Conservation (phyloP, 2,329 filamentous ascomycete genomes). For the Calonectria henricotiae region DNA sequence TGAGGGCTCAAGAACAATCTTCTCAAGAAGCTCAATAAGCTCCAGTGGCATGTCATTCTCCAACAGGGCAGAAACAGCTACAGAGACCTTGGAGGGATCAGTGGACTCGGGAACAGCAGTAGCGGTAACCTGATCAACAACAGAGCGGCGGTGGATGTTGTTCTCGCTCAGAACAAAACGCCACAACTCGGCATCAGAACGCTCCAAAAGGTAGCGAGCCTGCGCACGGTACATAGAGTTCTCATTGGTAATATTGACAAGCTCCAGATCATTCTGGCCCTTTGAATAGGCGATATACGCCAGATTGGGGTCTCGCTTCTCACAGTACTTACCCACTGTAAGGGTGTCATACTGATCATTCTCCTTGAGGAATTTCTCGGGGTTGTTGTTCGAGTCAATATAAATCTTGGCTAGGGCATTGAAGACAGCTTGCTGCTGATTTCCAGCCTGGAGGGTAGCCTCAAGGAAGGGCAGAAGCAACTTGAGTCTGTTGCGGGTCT, state of each 20-base stretch:
- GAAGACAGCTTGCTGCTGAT: constrained; percentile 96
- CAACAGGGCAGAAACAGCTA: constrained; percentile 95
- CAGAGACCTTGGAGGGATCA: constrained; percentile 94
- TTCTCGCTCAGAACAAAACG: constrained; percentile 94
- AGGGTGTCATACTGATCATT: constrained; percentile 97
- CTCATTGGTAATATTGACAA: constrained; percentile 98
- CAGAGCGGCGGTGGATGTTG: constrained; percentile 93
- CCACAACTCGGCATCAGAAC: constrained; percentile 93
- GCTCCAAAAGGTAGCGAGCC: constrained; percentile 93
- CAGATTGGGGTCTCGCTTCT: constrained; percentile 97
- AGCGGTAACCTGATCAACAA: constrained; percentile 96
- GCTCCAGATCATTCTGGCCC: constrained; percentile 96
- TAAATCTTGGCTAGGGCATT: constrained; percentile 99
- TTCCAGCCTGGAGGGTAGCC: constrained; percentile 88
- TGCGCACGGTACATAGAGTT: constrained; percentile 99
- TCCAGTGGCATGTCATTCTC: constrained; percentile 92
- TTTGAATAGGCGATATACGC: constrained; percentile 96
- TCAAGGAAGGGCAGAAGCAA: constrained; percentile 96
- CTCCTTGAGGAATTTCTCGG: constrained; percentile 96
- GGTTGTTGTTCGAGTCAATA: constrained; percentile 98
- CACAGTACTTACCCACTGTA: constrained; percentile 95
- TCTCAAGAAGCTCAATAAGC: constrained; percentile 97
- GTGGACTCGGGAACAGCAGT: constrained; percentile 94
- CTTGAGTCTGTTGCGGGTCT: constrained; percentile 95
- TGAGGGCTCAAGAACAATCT: constrained; percentile 99